Evolutionary conservation across 2,329 filamentous ascomycete species (phyloP).

Genomic region (Colletotrichum sp.): DNA sequence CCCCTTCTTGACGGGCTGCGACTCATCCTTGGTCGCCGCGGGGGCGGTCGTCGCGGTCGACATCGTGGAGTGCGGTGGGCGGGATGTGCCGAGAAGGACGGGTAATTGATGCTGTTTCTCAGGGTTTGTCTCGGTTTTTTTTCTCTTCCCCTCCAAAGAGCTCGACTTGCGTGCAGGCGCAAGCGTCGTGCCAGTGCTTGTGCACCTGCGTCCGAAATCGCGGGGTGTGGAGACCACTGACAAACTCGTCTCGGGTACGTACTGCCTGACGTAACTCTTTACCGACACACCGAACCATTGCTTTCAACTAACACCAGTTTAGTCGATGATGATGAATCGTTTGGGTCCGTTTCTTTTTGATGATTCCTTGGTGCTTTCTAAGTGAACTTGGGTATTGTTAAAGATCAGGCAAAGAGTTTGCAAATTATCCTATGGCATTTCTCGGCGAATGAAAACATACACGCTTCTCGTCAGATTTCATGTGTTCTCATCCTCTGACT

Average conservation of each 20-base stretch:
- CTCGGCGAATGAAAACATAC: not conserved
- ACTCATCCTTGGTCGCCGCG: conserved; percentile 25
- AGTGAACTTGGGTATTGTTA: not conserved
- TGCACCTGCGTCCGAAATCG: conserved; percentile 17
- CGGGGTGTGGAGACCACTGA: conserved; percentile 14
- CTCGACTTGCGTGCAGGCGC: conserved; percentile 2
- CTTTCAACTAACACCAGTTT: not conserved
- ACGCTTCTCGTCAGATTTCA: not conserved
- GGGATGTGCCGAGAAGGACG: not conserved
- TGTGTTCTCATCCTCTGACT: not conserved
- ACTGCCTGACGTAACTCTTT: conserved; percentile 8
- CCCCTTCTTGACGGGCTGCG: conserved; percentile 46
- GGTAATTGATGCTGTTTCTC: not conserved
- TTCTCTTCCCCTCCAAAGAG: not conserved
- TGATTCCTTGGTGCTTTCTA: not conserved
- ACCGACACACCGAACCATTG: not conserved
- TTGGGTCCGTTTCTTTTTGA: not conserved
- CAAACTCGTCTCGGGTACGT: not conserved
- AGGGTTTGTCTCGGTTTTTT: not conserved
- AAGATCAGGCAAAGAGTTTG: no score
- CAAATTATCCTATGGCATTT: not conserved
- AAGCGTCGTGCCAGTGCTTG: not conserved
- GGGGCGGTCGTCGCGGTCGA: conserved; percentile 23
- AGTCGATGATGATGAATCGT: not conserved
- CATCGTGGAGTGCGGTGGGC: conserved; percentile 8